Conservation (phyloP, 139 green algal genomes). For the Asterochloris erici region DNA sequence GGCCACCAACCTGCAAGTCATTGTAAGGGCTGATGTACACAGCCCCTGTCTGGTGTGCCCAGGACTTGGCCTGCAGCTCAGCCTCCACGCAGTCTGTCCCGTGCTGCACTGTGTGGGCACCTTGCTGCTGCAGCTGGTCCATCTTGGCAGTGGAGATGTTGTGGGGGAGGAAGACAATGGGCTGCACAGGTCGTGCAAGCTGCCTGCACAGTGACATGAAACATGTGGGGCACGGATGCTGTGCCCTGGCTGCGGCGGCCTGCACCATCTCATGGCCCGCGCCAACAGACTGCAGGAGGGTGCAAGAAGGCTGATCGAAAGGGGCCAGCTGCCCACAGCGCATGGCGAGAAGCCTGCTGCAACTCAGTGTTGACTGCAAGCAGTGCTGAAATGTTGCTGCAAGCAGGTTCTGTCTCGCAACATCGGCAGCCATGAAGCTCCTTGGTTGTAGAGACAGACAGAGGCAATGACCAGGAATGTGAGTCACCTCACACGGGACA, state of each 20-base stretch:
- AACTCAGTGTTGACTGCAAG: background rate
- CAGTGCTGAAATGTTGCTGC: background rate
- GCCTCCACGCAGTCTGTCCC: slow-evolving; percentile 47
- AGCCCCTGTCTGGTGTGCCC: slow-evolving; percentile 20
- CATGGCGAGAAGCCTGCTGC: background rate
- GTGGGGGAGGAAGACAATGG: slow-evolving; percentile 46
- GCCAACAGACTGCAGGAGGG: background rate
- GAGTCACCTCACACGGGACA: background rate
- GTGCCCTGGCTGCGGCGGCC: background rate
- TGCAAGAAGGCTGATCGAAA: background rate
- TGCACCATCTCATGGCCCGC: background rate
- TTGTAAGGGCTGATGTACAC: slow-evolving; percentile 61
- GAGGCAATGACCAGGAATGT: background rate
- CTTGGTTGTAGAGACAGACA: background rate
- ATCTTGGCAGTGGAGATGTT: slow-evolving; percentile 40
- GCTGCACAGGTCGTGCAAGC: background rate
- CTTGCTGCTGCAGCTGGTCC: slow-evolving; percentile 29
- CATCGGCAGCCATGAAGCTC: background rate
- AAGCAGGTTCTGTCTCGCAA: background rate
- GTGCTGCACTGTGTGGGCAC: slow-evolving; percentile 22
- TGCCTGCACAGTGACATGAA: background rate
- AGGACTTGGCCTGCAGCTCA: slow-evolving; percentile 34
- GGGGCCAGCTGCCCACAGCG: background rate
- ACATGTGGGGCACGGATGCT: background rate
- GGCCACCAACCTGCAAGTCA: slow-evolving; percentile 32